Base-by-base conservation (phyloP, 2,329 filamentous ascomycete genomes). In the Colletotrichum liaoningense region DNA sequence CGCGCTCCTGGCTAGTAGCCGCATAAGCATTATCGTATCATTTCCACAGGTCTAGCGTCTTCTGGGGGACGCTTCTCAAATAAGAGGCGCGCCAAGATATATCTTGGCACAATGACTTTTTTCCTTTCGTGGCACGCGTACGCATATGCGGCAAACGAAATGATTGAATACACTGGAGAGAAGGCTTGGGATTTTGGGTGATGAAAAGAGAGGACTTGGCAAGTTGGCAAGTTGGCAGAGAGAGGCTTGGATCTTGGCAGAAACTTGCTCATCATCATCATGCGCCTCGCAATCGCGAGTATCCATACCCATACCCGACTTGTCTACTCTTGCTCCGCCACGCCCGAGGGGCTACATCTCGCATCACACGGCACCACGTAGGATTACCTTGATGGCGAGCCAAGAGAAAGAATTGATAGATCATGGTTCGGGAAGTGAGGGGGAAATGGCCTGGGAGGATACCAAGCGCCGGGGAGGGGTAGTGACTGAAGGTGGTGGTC, bases 171-270 rank as follows among this genome's bases (percentile, higher is more conserved):
- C 30, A 26, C 28, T 7, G 11, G 33, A 35, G 38, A 22, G 28
- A 52, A 19, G 42, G 42, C 42, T 49, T 42, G 38, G 38, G 38
- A 22, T 9, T 49, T 49, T 26, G 54, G 54, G 11, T 26, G 26
- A 24, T 26, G 54, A 56, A 11, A 26, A 56, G 7, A 14, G n/a
- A 26, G 54, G 54, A 28, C n/a, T 28, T 56, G 26, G 54, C 42
- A 49, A 49, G 30, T 33, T 33, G 30, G 30, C 30, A 33, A 35
- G 42, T 49, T 49, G 42, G 42, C 42, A 49, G 54, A 42, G 26
- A 22, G 16, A 65, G 49, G 30, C 52, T 56, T 56, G 62, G 49
- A 9, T 42, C 62, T 65, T 65, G 63, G 63, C 63, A 56, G 4
- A 56, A 4, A 42, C 38, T 12, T 49, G 38, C 59, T 30, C 38